Conservation (phyloP, 2,329 filamentous ascomycete species). For the Aspergillus tanneri region DNA sequence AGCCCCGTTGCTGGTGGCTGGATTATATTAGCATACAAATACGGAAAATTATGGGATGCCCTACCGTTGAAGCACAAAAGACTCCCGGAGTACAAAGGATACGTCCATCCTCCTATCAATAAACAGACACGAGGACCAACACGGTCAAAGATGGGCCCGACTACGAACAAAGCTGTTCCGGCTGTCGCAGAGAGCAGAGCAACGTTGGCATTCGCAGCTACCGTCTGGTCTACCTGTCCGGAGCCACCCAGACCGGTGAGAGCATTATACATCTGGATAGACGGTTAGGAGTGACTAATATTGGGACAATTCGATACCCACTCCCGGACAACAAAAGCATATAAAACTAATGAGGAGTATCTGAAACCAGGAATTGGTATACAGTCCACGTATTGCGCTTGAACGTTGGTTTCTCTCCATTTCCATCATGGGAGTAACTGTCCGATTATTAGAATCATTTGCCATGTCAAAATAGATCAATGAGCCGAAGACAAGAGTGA, state of each 20-base stretch:
- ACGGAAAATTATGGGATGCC: neutral
- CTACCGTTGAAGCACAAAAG: constrained; percentile 46
- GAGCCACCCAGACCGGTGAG: constrained; percentile 48
- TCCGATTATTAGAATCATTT: neutral
- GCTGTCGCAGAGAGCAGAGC: constrained; percentile 47
- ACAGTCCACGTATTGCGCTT: neutral
- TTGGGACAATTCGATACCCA: neutral
- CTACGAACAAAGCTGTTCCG: constrained; percentile 46
- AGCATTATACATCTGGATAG: constrained; percentile 50
- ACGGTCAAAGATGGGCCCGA: constrained; percentile 46
- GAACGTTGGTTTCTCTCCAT: neutral
- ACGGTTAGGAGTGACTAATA: neutral
- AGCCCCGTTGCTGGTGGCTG: constrained; percentile 38
- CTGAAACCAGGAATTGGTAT: constrained; percentile 47
- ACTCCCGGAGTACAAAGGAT: constrained; percentile 48
- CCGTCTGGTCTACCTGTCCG: constrained; percentile 47
- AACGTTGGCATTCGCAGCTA: constrained; percentile 50
- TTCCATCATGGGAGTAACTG: neutral
- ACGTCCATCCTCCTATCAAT: constrained; percentile 49
- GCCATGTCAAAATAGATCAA: neutral
- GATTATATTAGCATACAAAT: neutral
- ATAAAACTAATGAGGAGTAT: constrained; percentile 52
- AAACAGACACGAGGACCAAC: constrained; percentile 47
- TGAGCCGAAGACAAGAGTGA: no score
- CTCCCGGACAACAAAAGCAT: constrained; percentile 50